Conservation (phyloP, 805 yeast genomes). For the Lipomyces yamanashiensis region DNA sequence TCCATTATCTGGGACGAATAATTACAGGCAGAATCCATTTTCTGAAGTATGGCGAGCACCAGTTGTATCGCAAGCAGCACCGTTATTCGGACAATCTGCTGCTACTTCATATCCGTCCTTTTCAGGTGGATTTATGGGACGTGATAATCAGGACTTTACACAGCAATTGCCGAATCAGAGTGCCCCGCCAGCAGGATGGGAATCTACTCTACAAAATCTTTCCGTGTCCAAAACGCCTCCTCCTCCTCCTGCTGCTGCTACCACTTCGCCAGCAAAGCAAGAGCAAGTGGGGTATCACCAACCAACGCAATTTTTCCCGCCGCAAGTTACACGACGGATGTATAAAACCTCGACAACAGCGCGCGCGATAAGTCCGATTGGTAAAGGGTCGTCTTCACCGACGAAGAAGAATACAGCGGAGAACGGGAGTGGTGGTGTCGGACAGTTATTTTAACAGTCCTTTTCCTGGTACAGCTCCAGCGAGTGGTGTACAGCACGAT, state of each 20-base stretch:
- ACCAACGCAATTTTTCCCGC: constrained; percentile 12
- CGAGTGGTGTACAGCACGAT: too few species aligned
- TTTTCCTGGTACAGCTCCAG: too few species aligned
- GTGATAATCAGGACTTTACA: neutral
- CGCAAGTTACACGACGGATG: constrained; percentile 5
- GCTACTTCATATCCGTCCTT: neutral
- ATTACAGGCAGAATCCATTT: neutral
- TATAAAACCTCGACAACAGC: neutral
- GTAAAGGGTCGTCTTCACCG: constrained; percentile 5
- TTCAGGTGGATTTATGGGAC: neutral
- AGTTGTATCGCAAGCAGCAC: neutral
- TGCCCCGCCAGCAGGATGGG: neutral
- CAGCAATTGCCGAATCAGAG: neutral
- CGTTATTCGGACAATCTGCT: constrained; percentile 5
- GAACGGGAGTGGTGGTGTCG: constrained; percentile 4
- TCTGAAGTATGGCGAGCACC: too few species aligned
- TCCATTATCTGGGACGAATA: neutral
- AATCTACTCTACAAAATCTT: neutral
- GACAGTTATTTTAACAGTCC: constrained; percentile 9
- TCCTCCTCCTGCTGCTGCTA: neutral
- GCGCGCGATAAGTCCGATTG: constrained; percentile 1
- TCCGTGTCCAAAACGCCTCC: too few species aligned
- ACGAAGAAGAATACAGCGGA: neutral
- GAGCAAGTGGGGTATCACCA: neutral
- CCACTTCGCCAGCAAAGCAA: neutral